These are phyloP conservation scores for Staphylotrichum longicolle DNA, from an alignment of 495 filamentous ascomycete genomes.

Conservation along the genomic window DNA sequence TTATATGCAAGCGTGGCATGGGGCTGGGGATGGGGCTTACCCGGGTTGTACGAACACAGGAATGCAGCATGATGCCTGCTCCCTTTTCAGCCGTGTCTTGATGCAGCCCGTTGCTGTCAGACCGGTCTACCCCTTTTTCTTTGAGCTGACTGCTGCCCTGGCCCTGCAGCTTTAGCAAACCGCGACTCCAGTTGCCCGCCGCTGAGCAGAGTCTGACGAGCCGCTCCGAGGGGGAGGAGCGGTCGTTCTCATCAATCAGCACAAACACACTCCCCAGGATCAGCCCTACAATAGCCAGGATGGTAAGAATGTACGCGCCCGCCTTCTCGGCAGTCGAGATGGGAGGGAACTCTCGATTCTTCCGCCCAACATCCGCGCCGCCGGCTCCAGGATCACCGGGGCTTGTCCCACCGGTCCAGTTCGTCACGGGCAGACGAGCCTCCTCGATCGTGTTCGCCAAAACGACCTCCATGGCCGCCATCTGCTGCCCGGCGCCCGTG, in stretches of 20 bases:
- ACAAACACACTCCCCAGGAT: slow-evolving; percentile 39
- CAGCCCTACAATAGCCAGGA: slow-evolving; percentile 37
- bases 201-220: slow-evolving; percentile 4
- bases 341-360: slow-evolving; percentile 24
- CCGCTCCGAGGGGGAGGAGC: slow-evolving; percentile 10
- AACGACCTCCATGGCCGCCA: slow-evolving; percentile 67
- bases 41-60: background rate
- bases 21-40: background rate
- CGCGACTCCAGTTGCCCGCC: slow-evolving; percentile 3
- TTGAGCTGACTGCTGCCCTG: slow-evolving; percentile 1
- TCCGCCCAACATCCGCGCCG: slow-evolving; percentile 38
- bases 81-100: background rate
- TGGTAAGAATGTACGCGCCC: slow-evolving; percentile 61
- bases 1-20: background rate
- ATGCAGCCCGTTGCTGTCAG: slow-evolving; percentile 8
- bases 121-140: slow-evolving; percentile 4
- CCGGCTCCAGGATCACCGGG: slow-evolving; percentile 69
- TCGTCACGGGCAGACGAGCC: slow-evolving; percentile 55
- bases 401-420: slow-evolving; percentile 71
- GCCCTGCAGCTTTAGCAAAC: background rate
- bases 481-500: slow-evolving; percentile 65
- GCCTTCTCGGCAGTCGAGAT: slow-evolving; percentile 55
- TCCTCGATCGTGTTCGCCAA: slow-evolving; percentile 56
- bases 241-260: slow-evolving; percentile 33
- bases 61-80: slow-evolving; percentile 8